These are phyloP conservation scores for Dothiorella sarmentorum DNA, from an alignment of 2,329 filamentous ascomycete species.

Conservation along the genomic window DNA sequence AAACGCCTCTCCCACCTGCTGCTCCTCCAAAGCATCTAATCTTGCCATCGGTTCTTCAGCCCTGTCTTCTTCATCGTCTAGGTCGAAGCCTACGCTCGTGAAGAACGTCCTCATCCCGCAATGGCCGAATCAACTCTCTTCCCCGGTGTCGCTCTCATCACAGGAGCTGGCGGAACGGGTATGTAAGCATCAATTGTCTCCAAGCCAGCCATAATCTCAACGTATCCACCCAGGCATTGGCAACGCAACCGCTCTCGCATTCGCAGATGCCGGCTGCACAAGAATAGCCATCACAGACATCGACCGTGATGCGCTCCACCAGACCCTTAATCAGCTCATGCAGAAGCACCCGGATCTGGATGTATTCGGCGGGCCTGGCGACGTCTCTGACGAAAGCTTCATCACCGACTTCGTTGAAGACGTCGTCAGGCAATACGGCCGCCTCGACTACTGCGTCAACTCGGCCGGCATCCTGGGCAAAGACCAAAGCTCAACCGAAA, in stretches of 20 bases:
- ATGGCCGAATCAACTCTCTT: slow-evolving; percentile 19
- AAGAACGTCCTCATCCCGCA: not conserved
- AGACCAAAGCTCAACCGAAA: slow-evolving; percentile 45
- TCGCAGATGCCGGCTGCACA: slow-evolving; percentile 50
- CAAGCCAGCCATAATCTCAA: not conserved
- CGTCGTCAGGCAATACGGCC: slow-evolving; percentile 37
- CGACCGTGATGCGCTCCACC: slow-evolving; percentile 39
- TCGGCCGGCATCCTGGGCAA: slow-evolving; percentile 53
- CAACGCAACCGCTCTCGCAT: slow-evolving; percentile 50
- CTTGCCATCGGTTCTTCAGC: too few species aligned
- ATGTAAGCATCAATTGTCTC: not conserved
- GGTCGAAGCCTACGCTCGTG: not conserved
- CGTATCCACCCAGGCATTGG: slow-evolving; percentile 49
- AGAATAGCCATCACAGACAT: slow-evolving; percentile 56
- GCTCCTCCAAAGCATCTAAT: too few species aligned
- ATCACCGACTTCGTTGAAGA: slow-evolving; percentile 38
- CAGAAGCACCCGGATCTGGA: slow-evolving; percentile 34
- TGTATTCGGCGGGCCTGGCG: slow-evolving; percentile 40
- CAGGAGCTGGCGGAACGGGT: slow-evolving; percentile 36
- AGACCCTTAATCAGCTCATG: slow-evolving; percentile 35
- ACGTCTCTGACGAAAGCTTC: slow-evolving; percentile 49
- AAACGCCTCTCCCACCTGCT: not conserved
- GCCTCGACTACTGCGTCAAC: slow-evolving; percentile 56
- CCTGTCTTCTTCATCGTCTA: not conserved
- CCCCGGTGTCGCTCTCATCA: slow-evolving; percentile 32